These are phyloP conservation scores for Trypanosoma mega DNA, from an alignment of 208 protist species.

Conservation along the genomic window DNA sequence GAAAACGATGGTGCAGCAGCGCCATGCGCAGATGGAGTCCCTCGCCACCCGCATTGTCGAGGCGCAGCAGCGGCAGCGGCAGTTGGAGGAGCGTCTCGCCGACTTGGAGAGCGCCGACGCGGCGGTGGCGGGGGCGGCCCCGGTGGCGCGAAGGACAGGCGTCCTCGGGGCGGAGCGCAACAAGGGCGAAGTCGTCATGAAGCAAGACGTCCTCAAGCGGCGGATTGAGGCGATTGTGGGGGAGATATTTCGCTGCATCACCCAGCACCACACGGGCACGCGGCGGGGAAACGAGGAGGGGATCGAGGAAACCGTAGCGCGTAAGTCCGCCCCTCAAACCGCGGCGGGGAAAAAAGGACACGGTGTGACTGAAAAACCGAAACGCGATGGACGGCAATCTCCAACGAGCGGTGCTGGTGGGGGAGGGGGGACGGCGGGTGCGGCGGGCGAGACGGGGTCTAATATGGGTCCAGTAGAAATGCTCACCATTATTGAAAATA, in stretches of 20 bases:
- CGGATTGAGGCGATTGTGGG: constrained; percentile 61
- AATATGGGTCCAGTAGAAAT: constrained; percentile 89
- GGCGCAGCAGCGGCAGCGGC: constrained; percentile 69
- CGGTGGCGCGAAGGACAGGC: neutral
- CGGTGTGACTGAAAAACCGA: too few species aligned
- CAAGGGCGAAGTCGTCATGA: constrained; percentile 25
- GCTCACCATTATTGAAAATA: constrained; percentile 92
- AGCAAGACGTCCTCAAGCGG: constrained; percentile 67
- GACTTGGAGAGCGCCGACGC: constrained; percentile 46
- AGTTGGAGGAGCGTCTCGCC: constrained; percentile 62
- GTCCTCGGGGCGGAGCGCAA: constrained; percentile 2
- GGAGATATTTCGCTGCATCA: constrained; percentile 58
- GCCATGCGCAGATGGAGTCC: constrained; percentile 84
- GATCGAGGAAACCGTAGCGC: neutral
- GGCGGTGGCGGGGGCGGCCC: neutral
- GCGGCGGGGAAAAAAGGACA: neutral
- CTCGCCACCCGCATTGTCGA: constrained; percentile 73
- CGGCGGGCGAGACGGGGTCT: constrained; percentile 30
- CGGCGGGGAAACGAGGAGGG: constrained; percentile 13
- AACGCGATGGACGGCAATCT: too few species aligned
- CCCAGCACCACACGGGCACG: constrained; percentile 4
- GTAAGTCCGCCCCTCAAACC: neutral
- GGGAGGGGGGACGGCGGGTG: constrained; percentile 17
- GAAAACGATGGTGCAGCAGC: constrained; percentile 73
- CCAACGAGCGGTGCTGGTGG: neutral